phyloP scores from a whole-genome alignment of 1,284 basidiomycete species.

The Puccinia novopanici region DNA sequence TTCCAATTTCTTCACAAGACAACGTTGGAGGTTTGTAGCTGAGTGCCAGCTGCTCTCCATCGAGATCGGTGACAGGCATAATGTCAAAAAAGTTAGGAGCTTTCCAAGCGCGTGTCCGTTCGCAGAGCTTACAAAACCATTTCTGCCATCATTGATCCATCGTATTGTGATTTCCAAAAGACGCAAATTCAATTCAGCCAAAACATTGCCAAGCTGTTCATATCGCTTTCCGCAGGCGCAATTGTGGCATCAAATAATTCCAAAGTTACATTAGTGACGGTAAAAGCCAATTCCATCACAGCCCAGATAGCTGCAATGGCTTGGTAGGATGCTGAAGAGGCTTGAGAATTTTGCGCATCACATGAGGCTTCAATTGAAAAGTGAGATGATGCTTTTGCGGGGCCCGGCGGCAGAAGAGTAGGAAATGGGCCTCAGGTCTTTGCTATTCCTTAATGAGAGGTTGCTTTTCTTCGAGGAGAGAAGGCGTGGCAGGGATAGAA shows the following conservation, averaged over 20 bases:
- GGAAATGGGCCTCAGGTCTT: no score
- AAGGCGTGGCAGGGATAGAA: no score
- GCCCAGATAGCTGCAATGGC: slow-evolving; percentile 68
- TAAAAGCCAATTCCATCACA: slow-evolving; percentile 75
- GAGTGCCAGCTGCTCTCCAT: slow-evolving; percentile 92
- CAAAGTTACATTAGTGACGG: slow-evolving; percentile 75
- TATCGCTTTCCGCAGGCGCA: slow-evolving; percentile 67
- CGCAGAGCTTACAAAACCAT: slow-evolving; percentile 85
- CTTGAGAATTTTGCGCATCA: no score
- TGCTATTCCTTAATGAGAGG: no score
- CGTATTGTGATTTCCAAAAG: slow-evolving; percentile 78
- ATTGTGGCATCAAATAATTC: slow-evolving; percentile 82
- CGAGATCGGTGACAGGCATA: slow-evolving; percentile 84
- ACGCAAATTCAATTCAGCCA: slow-evolving; percentile 77
- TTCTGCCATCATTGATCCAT: slow-evolving; percentile 82
- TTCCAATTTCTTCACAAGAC: no score
- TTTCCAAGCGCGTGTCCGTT: slow-evolving; percentile 77
- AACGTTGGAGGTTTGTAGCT: slow-evolving; percentile 85
- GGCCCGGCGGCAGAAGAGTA: no score
- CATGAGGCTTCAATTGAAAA: slow-evolving; percentile 4
- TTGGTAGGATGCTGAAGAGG: slow-evolving; percentile 60
- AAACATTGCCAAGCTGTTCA: slow-evolving; percentile 82
- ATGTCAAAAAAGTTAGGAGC: slow-evolving; percentile 89
- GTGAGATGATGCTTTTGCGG: no score
- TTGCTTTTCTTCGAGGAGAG: no score